Conservation (phyloP, 257 asterid species). For the Ophiorrhiza pumila region DNA sequence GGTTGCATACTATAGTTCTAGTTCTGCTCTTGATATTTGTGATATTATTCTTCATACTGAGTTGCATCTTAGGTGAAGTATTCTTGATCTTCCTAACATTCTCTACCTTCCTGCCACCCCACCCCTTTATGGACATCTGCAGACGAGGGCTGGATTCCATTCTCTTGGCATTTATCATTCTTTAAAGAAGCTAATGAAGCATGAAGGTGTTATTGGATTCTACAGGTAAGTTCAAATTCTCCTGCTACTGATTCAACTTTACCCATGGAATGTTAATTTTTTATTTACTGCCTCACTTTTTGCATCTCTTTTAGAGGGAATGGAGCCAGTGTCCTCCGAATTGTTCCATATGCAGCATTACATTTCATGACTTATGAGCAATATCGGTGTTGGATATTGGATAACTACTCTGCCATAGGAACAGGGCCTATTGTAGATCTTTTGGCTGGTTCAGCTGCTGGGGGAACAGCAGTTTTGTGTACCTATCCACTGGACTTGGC, state of each 20-base stretch:
- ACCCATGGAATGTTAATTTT: not conserved
- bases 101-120: not conserved
- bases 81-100: conserved; percentile 15
- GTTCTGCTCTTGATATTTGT: not conserved
- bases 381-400: conserved; percentile 71
- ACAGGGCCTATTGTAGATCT: conserved; percentile 92
- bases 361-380: conserved; percentile 97
- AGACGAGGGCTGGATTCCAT: conserved; percentile 90
- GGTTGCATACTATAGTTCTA: not conserved
- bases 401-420: conserved; percentile 67
- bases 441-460: conserved; percentile 95
- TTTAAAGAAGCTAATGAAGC: conserved; percentile 72
- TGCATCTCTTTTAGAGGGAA: conserved; percentile 63
- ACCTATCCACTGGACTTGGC: conserved; percentile 97
- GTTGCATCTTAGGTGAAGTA: not conserved
- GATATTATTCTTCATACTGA: not conserved
- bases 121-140: conserved; percentile 7
- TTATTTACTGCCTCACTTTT: not conserved
- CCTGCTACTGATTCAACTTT: not conserved
- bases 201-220: conserved; percentile 87
- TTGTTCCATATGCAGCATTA: conserved; percentile 92
- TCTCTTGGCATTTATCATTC: conserved; percentile 81
- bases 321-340: conserved; percentile 96
- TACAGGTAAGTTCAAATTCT: conserved; percentile 55
- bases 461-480: conserved; percentile 97